Evolutionary conservation across 148 eudicot genomes (phyloP).

Genomic region (Limonium bicolor): DNA sequence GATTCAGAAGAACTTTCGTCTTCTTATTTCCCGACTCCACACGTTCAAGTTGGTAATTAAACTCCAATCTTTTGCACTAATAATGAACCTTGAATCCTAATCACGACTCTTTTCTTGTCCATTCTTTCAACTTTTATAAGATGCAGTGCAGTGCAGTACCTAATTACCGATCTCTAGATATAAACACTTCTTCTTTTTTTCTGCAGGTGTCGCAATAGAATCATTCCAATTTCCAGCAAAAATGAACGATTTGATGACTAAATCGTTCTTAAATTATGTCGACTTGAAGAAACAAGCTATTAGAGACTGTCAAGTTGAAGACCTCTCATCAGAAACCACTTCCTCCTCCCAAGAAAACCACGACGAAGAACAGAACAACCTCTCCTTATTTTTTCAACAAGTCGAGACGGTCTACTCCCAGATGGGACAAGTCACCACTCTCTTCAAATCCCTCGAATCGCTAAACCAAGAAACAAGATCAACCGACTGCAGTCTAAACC

Average conservation of each 20-base stretch:
- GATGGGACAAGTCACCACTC: slow-evolving; percentile 50
- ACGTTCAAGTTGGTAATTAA: background rate
- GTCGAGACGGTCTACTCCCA: slow-evolving; percentile 36
- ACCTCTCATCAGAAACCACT: slow-evolving; percentile 17
- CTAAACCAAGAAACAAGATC: slow-evolving; percentile 68
- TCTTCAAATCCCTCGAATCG: slow-evolving; percentile 50
- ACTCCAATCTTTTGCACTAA: no score
- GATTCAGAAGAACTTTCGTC: background rate
- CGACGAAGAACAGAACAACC: slow-evolving; percentile 36
- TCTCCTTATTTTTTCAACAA: slow-evolving; percentile 57
- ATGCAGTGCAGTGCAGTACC: background rate
- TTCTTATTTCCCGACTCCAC: background rate
- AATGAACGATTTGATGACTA: slow-evolving; percentile 88
- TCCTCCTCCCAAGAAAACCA: slow-evolving; percentile 27
- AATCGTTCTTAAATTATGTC: slow-evolving; percentile 69
- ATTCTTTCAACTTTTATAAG: background rate
- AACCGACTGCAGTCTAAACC: slow-evolving; percentile 44
- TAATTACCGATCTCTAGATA: no score
- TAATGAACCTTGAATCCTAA: no score
- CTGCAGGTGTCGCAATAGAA: slow-evolving; percentile 14
- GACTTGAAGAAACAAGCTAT: slow-evolving; percentile 75
- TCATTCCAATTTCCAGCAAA: slow-evolving; percentile 5
- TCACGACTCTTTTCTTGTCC: background rate
- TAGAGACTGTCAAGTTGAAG: slow-evolving; percentile 27
- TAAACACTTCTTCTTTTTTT: no score